Conservation (phyloP, 1,284 basidiomycete genomes). For the Moesziomyces parantarcticus region DNA sequence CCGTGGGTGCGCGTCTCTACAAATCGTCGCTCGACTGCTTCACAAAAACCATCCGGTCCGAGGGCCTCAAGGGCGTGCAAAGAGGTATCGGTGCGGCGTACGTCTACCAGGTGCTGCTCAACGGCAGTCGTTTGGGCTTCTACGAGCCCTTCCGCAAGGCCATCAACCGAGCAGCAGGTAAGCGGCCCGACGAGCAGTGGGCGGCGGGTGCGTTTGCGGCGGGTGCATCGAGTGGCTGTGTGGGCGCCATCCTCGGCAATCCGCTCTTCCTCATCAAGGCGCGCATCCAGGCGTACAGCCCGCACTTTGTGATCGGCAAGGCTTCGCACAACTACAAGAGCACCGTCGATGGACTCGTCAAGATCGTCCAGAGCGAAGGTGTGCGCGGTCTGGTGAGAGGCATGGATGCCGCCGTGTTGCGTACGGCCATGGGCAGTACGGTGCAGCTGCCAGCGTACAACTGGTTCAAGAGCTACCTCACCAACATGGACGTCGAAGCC, state of each 20-base stretch:
- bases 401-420: conserved; percentile 89
- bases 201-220: conserved; percentile 73
- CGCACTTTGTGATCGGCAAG: conserved; percentile 90
- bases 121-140: conserved; percentile 93
- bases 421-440: conserved; percentile 94
- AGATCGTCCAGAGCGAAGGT: conserved; percentile 82
- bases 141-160: conserved; percentile 88
- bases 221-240: conserved; percentile 86
- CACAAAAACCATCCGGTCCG: conserved; percentile 87
- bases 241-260: conserved; percentile 90
- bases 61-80: conserved; percentile 90
- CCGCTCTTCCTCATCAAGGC: conserved; percentile 97
- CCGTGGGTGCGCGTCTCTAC: conserved; percentile 73
- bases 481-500: conserved; percentile 53
- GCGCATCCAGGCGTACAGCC: conserved; percentile 82
- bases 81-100: conserved; percentile 85
- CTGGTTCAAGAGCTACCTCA: conserved; percentile 72
- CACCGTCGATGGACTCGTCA: conserved; percentile 81
- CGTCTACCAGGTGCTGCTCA: conserved; percentile 80
- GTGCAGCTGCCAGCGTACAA: conserved; percentile 96
- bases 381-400: conserved; percentile 84
- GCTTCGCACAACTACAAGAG: conserved; percentile 90
- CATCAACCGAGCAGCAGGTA: conserved; percentile 79
- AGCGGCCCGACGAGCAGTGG: conserved; percentile 75
- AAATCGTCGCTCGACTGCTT: conserved; percentile 87